These are phyloP conservation scores for Thielaviopsis euricoi DNA, from an alignment of 2,329 filamentous ascomycete species.

Conservation along the genomic window DNA sequence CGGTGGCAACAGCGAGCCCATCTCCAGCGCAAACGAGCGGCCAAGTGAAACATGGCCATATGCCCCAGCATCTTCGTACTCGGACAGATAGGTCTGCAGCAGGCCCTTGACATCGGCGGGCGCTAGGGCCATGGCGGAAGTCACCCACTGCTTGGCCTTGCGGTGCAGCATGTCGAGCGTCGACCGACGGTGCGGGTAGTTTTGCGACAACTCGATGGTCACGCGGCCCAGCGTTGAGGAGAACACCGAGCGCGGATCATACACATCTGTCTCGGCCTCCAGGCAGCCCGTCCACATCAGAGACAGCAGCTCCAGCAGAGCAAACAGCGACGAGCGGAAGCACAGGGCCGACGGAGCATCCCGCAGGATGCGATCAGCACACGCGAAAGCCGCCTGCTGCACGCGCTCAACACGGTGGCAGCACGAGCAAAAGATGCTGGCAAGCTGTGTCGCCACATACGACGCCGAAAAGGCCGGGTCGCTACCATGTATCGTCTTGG, in stretches of 20 bases:
- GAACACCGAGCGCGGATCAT: constrained; percentile 71
- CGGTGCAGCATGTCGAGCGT: constrained; percentile 67
- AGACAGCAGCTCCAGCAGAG: constrained; percentile 76
- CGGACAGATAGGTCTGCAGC: constrained; percentile 88
- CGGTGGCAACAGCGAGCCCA: constrained; percentile 71
- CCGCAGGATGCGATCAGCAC: constrained; percentile 70
- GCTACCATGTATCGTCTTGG: constrained; percentile 53
- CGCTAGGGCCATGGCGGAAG: constrained; percentile 62
- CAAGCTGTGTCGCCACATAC: constrained; percentile 77
- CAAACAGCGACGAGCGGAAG: constrained; percentile 79
- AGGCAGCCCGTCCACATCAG: constrained; percentile 93
- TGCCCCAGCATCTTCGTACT: constrained; percentile 78
- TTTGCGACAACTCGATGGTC: constrained; percentile 79
- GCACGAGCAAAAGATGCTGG: constrained; percentile 68
- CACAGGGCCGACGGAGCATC: constrained; percentile 81
- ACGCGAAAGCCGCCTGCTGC: constrained; percentile 68
- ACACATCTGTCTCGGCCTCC: constrained; percentile 86
- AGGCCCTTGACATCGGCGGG: constrained; percentile 90
- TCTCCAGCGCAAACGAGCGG: constrained; percentile 82
- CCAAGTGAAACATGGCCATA: constrained; percentile 88
- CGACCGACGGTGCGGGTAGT: constrained; percentile 63
- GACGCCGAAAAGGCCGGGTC: constrained; percentile 74
- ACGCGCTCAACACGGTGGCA: constrained; percentile 88
- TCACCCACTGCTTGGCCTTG: constrained; percentile 67
- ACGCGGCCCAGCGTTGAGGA: constrained; percentile 63